phyloP scores from a whole-genome alignment of 306 rosid genomes.

The Senna tora region DNA sequence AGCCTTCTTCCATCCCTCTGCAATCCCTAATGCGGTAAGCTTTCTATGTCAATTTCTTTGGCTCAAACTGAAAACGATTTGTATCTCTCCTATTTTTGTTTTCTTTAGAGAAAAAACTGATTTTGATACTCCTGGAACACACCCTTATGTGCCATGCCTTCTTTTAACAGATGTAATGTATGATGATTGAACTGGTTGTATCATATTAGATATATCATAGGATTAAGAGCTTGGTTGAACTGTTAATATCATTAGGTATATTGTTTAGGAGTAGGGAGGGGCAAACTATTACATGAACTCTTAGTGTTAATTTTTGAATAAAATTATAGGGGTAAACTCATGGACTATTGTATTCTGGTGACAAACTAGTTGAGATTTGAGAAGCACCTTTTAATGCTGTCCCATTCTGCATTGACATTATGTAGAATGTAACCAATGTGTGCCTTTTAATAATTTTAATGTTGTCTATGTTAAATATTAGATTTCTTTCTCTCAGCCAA shows the following conservation, averaged over 20 bases:
- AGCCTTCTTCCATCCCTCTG: too few species aligned
- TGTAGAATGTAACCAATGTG: not conserved
- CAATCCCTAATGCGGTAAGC: too few species aligned
- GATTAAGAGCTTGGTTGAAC: not conserved
- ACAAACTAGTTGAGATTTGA: not conserved
- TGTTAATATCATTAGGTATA: not conserved
- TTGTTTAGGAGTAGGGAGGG: not conserved
- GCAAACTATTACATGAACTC: not conserved
- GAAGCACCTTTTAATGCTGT: conserved; percentile 8
- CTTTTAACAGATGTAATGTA: not conserved
- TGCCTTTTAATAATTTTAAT: conserved; percentile 8
- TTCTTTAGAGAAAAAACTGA: too few species aligned
- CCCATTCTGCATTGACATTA: not conserved
- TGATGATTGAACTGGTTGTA: not conserved
- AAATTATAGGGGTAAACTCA: not conserved
- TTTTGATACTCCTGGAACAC: too few species aligned
- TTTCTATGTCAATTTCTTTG: too few species aligned
- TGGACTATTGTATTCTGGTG: not conserved
- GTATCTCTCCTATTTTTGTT: too few species aligned
- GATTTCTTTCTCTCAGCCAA: conserved; percentile 30
- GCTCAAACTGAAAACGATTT: too few species aligned
- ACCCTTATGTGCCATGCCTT: not conserved
- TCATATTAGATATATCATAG: not conserved
- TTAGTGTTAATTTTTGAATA: not conserved
- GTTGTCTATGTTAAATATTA: conserved; percentile 13